Conservation (phyloP, 2,329 filamentous ascomycete species). For the Alternaria sp. region DNA sequence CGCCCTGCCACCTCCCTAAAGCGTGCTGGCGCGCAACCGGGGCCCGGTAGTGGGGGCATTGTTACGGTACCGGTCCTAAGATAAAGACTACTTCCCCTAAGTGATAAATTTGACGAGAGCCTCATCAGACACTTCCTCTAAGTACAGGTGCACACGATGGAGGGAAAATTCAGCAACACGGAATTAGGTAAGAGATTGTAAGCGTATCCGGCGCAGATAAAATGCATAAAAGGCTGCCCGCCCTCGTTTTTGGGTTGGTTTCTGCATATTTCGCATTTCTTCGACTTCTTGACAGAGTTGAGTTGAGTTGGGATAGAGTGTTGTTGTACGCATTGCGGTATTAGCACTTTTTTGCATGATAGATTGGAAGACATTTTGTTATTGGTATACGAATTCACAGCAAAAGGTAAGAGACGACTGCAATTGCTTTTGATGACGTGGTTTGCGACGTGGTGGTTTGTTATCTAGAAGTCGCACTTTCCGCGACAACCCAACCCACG, state of each 20-base stretch:
- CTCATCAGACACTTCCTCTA: conserved; percentile 36
- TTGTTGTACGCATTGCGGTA: neutral
- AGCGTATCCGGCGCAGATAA: conserved; percentile 31
- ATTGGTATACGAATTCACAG: neutral
- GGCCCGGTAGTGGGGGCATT: neutral
- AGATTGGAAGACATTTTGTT: neutral
- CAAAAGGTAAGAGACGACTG: neutral
- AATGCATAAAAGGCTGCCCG: conserved; percentile 42
- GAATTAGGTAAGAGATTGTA: conserved; percentile 47
- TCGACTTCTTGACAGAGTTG: neutral
- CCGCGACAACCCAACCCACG: conserved; percentile 1
- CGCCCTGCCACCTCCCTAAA: conserved; percentile 24
- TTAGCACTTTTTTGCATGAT: neutral
- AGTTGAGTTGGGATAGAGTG: neutral
- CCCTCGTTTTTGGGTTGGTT: conserved; percentile 13
- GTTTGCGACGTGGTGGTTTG: neutral
- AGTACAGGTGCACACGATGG: conserved; percentile 42
- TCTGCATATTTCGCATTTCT: neutral
- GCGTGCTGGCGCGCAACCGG: conserved; percentile 17
- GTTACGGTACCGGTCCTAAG: conserved; percentile 16
- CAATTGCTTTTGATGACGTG: conserved; percentile 1
- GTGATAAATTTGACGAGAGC: conserved; percentile 30
- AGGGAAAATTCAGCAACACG: conserved; percentile 27
- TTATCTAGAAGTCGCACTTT: neutral
- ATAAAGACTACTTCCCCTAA: conserved; percentile 40